Base-by-base conservation (phyloP, 371 early-diverging fungal species). In the Phascolomyces articulosus region DNA sequence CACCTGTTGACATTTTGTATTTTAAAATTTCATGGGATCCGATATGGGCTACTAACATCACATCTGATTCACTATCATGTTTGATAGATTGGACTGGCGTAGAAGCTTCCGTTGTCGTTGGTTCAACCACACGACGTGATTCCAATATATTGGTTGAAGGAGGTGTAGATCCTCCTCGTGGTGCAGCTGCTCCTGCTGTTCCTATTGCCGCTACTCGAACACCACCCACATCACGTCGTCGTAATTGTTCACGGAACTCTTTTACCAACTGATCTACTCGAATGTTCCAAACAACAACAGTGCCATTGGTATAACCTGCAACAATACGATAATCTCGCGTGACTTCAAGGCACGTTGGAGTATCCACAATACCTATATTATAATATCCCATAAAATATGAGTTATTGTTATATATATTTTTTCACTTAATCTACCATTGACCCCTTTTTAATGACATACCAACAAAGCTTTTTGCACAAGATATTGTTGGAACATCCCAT, bases 301-400 rank as follows among this genome's bases (percentile, higher is more conserved):
- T 56, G n/a, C 85, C 85, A 65, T 76, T 73, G 11, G 55, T 66
- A 64, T 71, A 80, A 10, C 85, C 85, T 23, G 71, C 70, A 31
- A 84, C 61, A 8, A 82, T 48, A 20, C 63, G 63, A n/a, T 70
- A 66, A 64, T 75, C 70, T 18, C 28, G 10, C 0, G 67, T 64
- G 3, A 62, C 62, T 49, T 78, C 66, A 16, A 82, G 40, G 23
- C 65, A 58, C 3, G 76, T 78, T 0, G 75, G 72, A 26, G 26
- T 31, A 23, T 47, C 47, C 4, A 63, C 59, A 28, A 65, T 54
- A 16, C 72, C 66, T 53, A 60, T 58, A 59, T n/a, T 11, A 0
- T 9, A 24, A 21, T 16, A 44, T n/a, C n/a, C n/a, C n/a, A n/a
- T n/a, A n/a, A n/a, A n/a, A n/a, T n/a, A n/a, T n/a, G n/a, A n/a